Percentiles rank a stretch among this genome's conserved stretches.
Evolutionary conservation across 441 rosid genomes (phyloP).

Genomic region (Populus hybrid): DNA sequence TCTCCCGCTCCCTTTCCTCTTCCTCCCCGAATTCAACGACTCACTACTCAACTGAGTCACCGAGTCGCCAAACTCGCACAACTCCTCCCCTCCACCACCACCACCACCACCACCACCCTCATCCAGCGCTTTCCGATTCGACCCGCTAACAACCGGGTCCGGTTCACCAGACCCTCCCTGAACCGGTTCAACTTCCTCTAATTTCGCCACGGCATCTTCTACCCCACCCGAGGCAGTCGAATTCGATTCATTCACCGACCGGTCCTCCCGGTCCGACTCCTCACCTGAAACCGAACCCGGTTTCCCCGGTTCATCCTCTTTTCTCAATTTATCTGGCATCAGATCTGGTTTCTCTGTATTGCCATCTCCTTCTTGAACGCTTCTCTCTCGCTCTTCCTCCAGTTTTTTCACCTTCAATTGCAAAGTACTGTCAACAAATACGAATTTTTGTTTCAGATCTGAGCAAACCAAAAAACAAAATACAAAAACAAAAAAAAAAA

Average conservation of each 20-base stretch:
- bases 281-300: slow-evolving; percentile 25
- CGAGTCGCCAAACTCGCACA: slow-evolving; percentile 15
- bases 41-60: slow-evolving; percentile 37
- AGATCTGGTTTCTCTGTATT: slow-evolving; percentile 37
- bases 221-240: slow-evolving; percentile 32
- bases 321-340: slow-evolving; percentile 13
- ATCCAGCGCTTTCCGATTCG: neutral
- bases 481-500: no score
- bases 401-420: slow-evolving; percentile 11
- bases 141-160: slow-evolving; percentile 18
- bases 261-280: slow-evolving; percentile 39
- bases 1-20: slow-evolving; percentile 21
- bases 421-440: no score
- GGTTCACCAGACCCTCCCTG: neutral
- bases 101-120: no score
- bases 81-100: slow-evolving; percentile 5
- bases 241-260: slow-evolving; percentile 50
- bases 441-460: no score
- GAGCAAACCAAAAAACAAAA: no score
- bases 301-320: slow-evolving; percentile 20
- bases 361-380: slow-evolving; percentile 22
- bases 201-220: slow-evolving; percentile 17
- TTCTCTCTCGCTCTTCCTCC: slow-evolving; percentile 36
- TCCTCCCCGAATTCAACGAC: slow-evolving; percentile 39
- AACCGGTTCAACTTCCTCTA: neutral